Evolutionary conservation across 805 yeast genomes (phyloP).

Genomic region (Pichia kluyveri): DNA sequence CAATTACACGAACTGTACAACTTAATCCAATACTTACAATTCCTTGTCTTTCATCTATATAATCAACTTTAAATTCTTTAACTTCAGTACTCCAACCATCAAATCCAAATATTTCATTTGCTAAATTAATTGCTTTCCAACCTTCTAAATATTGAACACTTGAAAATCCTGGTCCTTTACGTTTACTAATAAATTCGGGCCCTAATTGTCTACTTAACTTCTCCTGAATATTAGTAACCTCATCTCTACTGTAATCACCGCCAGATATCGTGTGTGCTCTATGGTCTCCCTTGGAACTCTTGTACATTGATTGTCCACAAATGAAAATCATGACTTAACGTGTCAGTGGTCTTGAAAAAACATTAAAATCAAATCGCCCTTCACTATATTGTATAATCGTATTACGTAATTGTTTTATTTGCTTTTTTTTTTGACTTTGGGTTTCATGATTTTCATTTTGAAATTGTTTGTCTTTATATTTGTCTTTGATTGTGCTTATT

Average conservation of each 20-base stretch:
- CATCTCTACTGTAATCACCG: constrained; percentile 18
- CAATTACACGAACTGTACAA: constrained; percentile 59
- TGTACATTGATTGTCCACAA: background rate
- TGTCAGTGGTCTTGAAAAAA: too few species aligned
- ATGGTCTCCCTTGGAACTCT: constrained; percentile 3
- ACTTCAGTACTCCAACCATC: constrained; percentile 79
- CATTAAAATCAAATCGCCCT: too few species aligned
- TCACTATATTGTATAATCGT: too few species aligned
- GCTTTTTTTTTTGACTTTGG: too few species aligned
- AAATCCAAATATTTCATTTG: constrained; percentile 75
- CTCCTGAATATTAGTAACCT: constrained; percentile 17
- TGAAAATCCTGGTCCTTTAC: constrained; percentile 68
- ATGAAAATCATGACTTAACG: too few species aligned
- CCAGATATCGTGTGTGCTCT: constrained; percentile 1
- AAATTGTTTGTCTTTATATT: too few species aligned
- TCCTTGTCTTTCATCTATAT: constrained; percentile 54
- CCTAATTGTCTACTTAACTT: constrained; percentile 42
- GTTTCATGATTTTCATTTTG: too few species aligned
- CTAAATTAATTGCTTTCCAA: constrained; percentile 72
- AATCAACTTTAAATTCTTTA: constrained; percentile 57
- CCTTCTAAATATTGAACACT: constrained; percentile 73
- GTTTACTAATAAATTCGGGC: constrained; percentile 66
- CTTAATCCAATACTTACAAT: constrained; percentile 59
- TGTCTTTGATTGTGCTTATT: too few species aligned
- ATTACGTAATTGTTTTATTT: too few species aligned